phyloP scores from a whole-genome alignment of 2,329 filamentous ascomycete genomes.

The Arachnopeziza araneosa region DNA sequence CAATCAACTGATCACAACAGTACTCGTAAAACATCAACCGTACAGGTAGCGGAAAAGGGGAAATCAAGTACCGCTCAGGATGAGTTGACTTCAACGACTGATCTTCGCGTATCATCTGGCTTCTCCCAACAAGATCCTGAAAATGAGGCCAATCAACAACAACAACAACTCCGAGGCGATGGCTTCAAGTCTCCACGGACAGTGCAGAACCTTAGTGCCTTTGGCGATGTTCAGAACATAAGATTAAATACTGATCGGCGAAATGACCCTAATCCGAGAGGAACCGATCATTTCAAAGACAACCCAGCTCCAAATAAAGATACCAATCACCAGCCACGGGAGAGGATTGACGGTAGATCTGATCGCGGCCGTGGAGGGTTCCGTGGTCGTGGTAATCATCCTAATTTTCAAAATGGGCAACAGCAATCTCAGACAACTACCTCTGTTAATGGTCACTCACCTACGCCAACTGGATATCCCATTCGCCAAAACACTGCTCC shows the following conservation, averaged over 20 bases:
- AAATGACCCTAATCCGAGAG: slow-evolving; percentile 26
- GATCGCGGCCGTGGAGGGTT: slow-evolving; percentile 40
- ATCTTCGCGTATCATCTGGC: slow-evolving; percentile 29
- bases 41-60: slow-evolving; percentile 21
- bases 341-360: slow-evolving; percentile 35
- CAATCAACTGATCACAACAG: slow-evolving; percentile 18
- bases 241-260: slow-evolving; percentile 21
- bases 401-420: slow-evolving; percentile 29
- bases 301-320: slow-evolving; percentile 19
- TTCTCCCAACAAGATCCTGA: slow-evolving; percentile 27
- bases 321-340: slow-evolving; percentile 25
- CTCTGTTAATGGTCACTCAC: slow-evolving; percentile 36
- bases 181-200: slow-evolving; percentile 14
- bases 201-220: slow-evolving; percentile 14
- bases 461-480: slow-evolving; percentile 24
- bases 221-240: not conserved
- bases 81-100: slow-evolving; percentile 20
- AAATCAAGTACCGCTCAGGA: slow-evolving; percentile 19
- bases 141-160: slow-evolving; percentile 12
- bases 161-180: slow-evolving; percentile 15
- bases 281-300: slow-evolving; percentile 28
- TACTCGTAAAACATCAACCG: slow-evolving; percentile 21
- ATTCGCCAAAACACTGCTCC: slow-evolving; percentile 25
- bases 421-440: slow-evolving; percentile 29
- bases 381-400: slow-evolving; percentile 38